Evolutionary conservation across 352 stramenopile species (phyloP), one percentile per base, ranked within the genome.

Genomic region (Phytophthora vignae): DNA sequence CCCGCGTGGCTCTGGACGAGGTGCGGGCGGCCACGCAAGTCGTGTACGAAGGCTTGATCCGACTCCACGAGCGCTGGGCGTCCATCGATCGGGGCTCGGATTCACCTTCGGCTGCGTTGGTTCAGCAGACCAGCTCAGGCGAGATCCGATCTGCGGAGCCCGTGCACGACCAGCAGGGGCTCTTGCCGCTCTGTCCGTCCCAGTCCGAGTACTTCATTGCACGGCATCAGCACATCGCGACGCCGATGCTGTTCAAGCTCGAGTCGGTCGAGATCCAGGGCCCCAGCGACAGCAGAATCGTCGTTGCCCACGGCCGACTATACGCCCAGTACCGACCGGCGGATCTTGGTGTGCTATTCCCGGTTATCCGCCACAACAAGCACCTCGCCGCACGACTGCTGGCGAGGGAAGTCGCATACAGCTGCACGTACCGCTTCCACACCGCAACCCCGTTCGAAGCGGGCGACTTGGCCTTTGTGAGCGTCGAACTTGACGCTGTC

Each of bases 381-480:
- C 60, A 76, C 17, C 48, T 79, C 42, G 63, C 54, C 22, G 46
- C 67, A 22, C 61, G 72, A 57, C 62, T 79, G 6, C 42, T 79
- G 14, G 58, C 61, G 21, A 68, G 55, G 33, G 67, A 76, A 42
- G 62, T 79, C 44, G 63, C 53, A 21, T 79, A 70, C 44, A 36
- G 56, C 25, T 76, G 72, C 67, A 79, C 67, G 19, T 79, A 79
- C 25, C 57, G 67, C 3, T 79, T 79, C 27, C 68, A 79, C 62
- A 76, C 72, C 10, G 25, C 72, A 48, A 53, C 50, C 3, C 54
- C 64, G 14, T 69, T 60, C 19, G 55, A 52, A 17, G 40, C 29
- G 15, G 58, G 33, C 17, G 61, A 78, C 10, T 60, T 78, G 40
- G 19, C 17, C 9, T 78, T 78, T 62, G 66, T 71, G 29, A 78